phyloP scores from a whole-genome alignment of 495 filamentous ascomycete species.

The Tuber magnatum region DNA sequence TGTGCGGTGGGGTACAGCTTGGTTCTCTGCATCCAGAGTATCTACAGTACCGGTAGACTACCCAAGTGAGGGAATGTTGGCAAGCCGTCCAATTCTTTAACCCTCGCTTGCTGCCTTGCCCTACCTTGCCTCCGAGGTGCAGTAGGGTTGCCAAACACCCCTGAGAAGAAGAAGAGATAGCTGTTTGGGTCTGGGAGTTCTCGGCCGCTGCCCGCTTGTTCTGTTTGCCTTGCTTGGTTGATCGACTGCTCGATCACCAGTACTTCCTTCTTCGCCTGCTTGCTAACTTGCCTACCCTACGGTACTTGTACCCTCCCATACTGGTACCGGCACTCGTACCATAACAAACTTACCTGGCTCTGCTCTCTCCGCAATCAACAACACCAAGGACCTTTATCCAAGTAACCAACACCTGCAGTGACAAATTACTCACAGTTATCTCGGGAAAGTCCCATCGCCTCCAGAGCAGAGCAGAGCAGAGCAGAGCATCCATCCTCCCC shows the following conservation, averaged over 20 bases:
- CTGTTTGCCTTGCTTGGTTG: neutral
- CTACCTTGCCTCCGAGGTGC: neutral
- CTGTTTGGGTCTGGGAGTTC: neutral
- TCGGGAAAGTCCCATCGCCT: neutral
- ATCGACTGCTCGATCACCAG: neutral
- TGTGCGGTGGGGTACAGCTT: neutral
- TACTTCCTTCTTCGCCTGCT: neutral
- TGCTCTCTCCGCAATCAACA: neutral
- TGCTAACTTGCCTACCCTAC: no score
- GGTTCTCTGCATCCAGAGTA: neutral
- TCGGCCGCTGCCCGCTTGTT: neutral
- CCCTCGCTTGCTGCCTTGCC: neutral
- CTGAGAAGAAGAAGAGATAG: neutral
- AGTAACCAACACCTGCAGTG: neutral
- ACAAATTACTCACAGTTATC: conserved; percentile 1
- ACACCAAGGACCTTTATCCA: neutral
- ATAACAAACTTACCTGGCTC: neutral
- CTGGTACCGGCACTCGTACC: neutral
- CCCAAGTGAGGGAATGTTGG: neutral
- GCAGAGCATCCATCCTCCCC: neutral
- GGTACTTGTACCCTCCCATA: neutral
- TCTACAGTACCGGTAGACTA: no score
- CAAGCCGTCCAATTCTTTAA: neutral
- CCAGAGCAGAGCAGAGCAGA: neutral
- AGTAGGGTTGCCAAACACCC: neutral